Evolutionary conservation across 305 asterid species (phyloP).

Genomic region (Solanum hybrid): DNA sequence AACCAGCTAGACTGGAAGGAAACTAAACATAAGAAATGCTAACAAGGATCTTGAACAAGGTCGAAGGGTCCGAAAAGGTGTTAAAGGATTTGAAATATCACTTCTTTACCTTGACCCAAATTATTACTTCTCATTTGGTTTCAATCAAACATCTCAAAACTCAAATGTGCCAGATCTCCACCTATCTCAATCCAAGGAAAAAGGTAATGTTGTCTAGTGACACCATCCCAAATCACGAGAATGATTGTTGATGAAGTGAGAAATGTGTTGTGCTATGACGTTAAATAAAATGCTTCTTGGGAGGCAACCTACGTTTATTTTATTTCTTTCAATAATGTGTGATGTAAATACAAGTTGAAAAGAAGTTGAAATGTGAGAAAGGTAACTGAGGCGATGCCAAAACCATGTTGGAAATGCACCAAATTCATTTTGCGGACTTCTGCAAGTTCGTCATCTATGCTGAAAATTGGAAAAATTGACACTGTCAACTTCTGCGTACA

Average conservation of each 20-base stretch:
- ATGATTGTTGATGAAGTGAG: not conserved
- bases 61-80: not conserved
- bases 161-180: not conserved
- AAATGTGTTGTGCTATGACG: too few species aligned
- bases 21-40: not conserved
- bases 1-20: not conserved
- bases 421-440: not conserved
- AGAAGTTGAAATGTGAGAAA: too few species aligned
- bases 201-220: not conserved
- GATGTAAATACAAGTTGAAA: not conserved
- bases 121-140: too few species aligned
- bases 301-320: not conserved
- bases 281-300: not conserved
- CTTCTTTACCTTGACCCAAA: not conserved
- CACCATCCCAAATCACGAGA: not conserved
- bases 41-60: not conserved
- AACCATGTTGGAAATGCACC: not conserved
- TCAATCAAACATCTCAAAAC: not conserved
- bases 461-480: not conserved
- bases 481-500: not conserved
- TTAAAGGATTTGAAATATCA: not conserved
- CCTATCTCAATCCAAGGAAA: not conserved
- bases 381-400: not conserved
- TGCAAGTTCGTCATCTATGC: not conserved
- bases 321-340: too few species aligned